Conservation (phyloP, 2,329 filamentous ascomycete genomes). For the Pseudogymnoascus sp. region DNA sequence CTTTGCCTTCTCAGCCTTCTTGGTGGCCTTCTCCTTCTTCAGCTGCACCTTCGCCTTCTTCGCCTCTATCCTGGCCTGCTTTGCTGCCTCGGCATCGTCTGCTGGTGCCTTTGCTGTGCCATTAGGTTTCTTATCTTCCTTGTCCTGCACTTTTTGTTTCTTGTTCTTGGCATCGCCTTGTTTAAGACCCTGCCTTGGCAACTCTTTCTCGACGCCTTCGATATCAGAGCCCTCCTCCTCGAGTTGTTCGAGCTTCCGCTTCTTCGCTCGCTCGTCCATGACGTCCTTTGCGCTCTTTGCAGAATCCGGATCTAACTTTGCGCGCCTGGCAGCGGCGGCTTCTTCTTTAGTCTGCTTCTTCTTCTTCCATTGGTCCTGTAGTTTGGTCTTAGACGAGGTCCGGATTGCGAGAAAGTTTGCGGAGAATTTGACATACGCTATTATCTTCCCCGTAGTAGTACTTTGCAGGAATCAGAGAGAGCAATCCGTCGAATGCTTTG, state of each 20-base stretch:
- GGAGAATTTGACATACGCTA: conserved; percentile 43
- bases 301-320: conserved; percentile 85
- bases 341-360: conserved; percentile 95
- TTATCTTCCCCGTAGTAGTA: conserved; percentile 63
- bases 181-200: conserved; percentile 56
- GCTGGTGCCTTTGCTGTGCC: conserved; percentile 26
- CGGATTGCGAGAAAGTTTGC: conserved; percentile 4
- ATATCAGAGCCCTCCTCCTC: conserved; percentile 41
- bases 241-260: conserved; percentile 67
- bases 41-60: conserved; percentile 24
- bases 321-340: conserved; percentile 70
- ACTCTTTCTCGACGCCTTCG: conserved; percentile 48
- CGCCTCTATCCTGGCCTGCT: conserved; percentile 23
- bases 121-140: conserved; percentile 15
- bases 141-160: conserved; percentile 49
- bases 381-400: conserved; percentile 6
- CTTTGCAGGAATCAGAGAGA: conserved; percentile 64
- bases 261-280: conserved; percentile 74
- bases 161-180: conserved; percentile 32
- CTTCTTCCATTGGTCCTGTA: conserved; percentile 82
- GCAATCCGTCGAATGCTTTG: conserved; percentile 39
- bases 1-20: conserved; percentile 37
- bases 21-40: conserved; percentile 31
- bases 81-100: conserved; percentile 28
- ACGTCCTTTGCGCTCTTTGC: conserved; percentile 88